Base-by-base conservation (phyloP, 352 stramenopile genomes). In the Phytophthora hybrid region DNA sequence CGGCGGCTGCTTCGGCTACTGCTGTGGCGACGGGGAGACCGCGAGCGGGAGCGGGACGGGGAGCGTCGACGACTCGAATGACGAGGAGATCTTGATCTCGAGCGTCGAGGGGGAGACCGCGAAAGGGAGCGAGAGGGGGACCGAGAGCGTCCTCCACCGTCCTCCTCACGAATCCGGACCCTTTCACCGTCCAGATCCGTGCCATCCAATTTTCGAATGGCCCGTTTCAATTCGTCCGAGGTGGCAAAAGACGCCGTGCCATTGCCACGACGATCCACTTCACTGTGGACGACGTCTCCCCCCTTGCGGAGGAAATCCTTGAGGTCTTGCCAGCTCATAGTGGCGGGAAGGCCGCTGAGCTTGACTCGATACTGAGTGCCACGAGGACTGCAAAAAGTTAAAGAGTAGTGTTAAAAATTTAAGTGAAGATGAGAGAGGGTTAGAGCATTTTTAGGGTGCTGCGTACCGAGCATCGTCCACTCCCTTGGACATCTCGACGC, bases 171-270 rank as follows among this genome's bases (percentile, higher is more conserved):
- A 37, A 91, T 77, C 16, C 79, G 80, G 0, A 95, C 58, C 13
- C 71, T 70, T 32, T 91, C 80, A 14, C 84, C 85, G 13, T 81
- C 59, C 41, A 93, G 73, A 21, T 90, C 79, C 2, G 51, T 60
- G 32, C 74, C 76, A 52, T 92, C 73, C 37, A 95, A 60, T 59
- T 86, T 89, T 2, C 62, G 62, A 10, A 95, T 83, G 3, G 83
- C 85, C 18, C 77, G 80, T 31, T 80, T 59, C 74, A 94, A 83
- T 54, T 94, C 84, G 16, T 91, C 75, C 1, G 66, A 70, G 0
- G 85, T 89, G n/a, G 79, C 77, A 55, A 95, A 95, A 4, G 82
- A 93, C 1, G 86, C 88, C 14, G 76, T 78, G 5, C 85, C 88
- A 65, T 80, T 85, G 6, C 88, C 88, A 47, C 83, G 81, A 1